Evolutionary conservation across 2,329 filamentous ascomycete genomes (phyloP).

Genomic region (Drechslerella coelobrocha): DNA sequence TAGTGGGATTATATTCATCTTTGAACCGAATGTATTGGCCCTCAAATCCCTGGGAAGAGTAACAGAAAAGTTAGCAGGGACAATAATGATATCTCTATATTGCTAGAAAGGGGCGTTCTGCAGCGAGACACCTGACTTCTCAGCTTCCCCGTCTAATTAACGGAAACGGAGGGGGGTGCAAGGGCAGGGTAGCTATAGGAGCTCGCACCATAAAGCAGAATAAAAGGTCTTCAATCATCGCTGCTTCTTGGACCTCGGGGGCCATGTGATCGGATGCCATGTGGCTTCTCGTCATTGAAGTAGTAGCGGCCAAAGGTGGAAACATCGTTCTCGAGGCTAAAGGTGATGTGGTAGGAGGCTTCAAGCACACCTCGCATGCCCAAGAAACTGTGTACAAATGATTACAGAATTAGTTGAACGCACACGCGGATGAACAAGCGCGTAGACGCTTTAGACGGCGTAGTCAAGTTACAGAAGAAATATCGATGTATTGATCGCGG

Average conservation of each 20-base stretch:
- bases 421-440: constrained; percentile 57
- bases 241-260: constrained; percentile 81
- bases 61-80: neutral
- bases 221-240: constrained; percentile 85
- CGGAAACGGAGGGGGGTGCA: neutral
- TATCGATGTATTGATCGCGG: no score
- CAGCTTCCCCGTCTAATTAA: no score
- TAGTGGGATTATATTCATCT: constrained; percentile 78
- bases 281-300: constrained; percentile 73
- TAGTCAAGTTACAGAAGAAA: constrained; percentile 56
- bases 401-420: constrained; percentile 34
- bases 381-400: constrained; percentile 65
- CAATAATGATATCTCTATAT: no score
- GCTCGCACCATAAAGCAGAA: constrained; percentile 80
- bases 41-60: constrained; percentile 72
- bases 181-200: neutral
- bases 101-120: no score
- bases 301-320: constrained; percentile 69
- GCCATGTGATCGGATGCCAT: constrained; percentile 72
- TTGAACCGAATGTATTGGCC: constrained; percentile 94
- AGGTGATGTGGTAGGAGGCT: constrained; percentile 69
- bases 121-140: no score
- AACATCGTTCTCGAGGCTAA: constrained; percentile 72
- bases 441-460: constrained; percentile 60
- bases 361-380: constrained; percentile 38